phyloP scores from a whole-genome alignment of 108 stramenopile species.

The Cyclostephanos tholiformis region DNA sequence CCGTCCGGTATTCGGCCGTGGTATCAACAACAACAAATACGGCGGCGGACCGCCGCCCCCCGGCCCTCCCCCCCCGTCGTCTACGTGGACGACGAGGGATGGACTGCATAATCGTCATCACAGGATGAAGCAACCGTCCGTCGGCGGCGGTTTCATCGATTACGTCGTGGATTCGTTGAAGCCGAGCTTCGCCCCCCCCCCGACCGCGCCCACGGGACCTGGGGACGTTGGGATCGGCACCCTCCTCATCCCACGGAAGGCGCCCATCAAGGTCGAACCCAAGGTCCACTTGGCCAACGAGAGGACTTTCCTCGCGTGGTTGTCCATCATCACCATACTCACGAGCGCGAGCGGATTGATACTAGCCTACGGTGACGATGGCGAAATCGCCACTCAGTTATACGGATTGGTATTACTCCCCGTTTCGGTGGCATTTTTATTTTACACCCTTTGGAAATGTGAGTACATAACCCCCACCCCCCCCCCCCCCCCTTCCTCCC shows the following conservation, averaged over 20 bases:
- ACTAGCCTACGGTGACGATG: slow-evolving; percentile 29
- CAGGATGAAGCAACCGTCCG: slow-evolving; percentile 33
- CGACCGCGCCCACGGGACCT: background rate
- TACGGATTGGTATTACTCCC: slow-evolving; percentile 63
- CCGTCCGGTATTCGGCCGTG: background rate
- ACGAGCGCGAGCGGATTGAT: slow-evolving; percentile 45
- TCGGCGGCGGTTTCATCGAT: slow-evolving; percentile 35
- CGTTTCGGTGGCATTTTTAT: slow-evolving; percentile 52
- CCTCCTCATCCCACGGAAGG: slow-evolving; percentile 44
- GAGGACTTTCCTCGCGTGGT: slow-evolving; percentile 77
- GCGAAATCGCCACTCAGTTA: slow-evolving; percentile 29
- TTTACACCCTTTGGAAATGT: slow-evolving; percentile 62
- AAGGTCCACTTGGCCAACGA: slow-evolving; percentile 71
- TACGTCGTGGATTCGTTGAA: slow-evolving; percentile 19
- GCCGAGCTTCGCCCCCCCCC: slow-evolving; percentile 3
- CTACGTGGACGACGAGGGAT: background rate
- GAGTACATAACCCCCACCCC: slow-evolving; percentile 22
- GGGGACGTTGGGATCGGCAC: slow-evolving; percentile 33
- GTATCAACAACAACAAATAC: too few relatives aligned
- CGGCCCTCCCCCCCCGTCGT: background rate
- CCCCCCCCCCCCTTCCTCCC: background rate
- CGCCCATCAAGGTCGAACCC: slow-evolving; percentile 76
- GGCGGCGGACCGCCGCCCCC: background rate
- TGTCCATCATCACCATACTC: slow-evolving; percentile 50
- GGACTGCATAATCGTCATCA: background rate